Base-by-base conservation (phyloP, 2,329 filamentous ascomycete species). In the Cordyceps cicadae region DNA sequence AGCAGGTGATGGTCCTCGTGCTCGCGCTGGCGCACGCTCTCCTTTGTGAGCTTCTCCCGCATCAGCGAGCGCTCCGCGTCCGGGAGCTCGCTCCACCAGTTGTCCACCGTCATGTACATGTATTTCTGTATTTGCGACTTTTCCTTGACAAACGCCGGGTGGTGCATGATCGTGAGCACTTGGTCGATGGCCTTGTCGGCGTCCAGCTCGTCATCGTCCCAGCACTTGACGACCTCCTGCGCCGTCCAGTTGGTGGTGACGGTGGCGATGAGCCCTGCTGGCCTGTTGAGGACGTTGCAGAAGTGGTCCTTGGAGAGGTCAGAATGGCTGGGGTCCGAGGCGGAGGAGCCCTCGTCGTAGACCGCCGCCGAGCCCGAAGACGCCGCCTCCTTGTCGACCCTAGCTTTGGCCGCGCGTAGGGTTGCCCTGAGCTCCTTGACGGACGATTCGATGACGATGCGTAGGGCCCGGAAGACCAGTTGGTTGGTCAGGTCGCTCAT, bases 401-500 rank as follows among this genome's bases (percentile, higher is more conserved):
- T 64, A 2, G 68, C 66, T 51, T 70, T 70, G 1, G 69, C 69
- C 0, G 69, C 69, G 32, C 63, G 94, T 34, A 97, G 79, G 26
- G 86, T 84, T 67, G 90, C 85, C 12, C 90, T 91, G 3, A 92
- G 87, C 50, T 89, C 84, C 59, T 87, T 87, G 71, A 97, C 95
- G 68, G 97, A 86, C 1, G 92, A 92, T 62, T 90, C 85, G 62
- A 97, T 82, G 74, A 93, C 96, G 0, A 93, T 91, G 0, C 92
- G 89, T 19, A 97, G 79, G 1, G 97, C 81, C 8, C 90, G 90
- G 65, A 97, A 83, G 50, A 97, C 84, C 69, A 96, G 96, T 73
- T 97, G 92, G 52, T 88, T 89, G 65, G 97, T 93, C 66, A 89
- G 91, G 64, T 96, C 92, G 49, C 65, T 65, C 46, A 70, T 19